Evolutionary conservation across 768 basidiomycete species (phyloP).

Genomic region (Amanita exitialis): DNA sequence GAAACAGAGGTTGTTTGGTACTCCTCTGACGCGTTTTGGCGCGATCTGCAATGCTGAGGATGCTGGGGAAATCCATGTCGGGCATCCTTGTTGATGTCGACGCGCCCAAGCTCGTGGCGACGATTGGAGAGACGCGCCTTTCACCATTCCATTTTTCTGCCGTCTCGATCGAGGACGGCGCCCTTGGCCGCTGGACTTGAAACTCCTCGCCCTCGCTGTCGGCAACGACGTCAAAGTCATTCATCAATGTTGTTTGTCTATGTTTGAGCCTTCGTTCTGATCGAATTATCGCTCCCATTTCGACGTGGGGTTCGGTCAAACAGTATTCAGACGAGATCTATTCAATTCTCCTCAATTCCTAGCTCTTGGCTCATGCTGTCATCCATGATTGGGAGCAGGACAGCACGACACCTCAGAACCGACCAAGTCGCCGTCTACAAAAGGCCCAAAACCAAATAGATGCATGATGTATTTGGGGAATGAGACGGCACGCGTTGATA

Average conservation of each 20-base stretch:
- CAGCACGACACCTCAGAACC: too few relatives aligned
- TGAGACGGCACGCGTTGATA: too few relatives aligned
- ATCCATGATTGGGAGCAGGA: too few relatives aligned
- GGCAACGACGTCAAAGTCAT: constrained; percentile 1
- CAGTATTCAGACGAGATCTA: too few relatives aligned
- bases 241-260: background rate
- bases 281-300: too few relatives aligned
- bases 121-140: background rate
- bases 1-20: constrained; percentile 12
- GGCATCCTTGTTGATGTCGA: background rate
- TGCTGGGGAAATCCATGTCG: constrained; percentile 11
- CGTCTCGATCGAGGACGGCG: constrained; percentile 1
- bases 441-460: too few relatives aligned
- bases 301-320: too few relatives aligned
- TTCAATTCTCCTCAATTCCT: too few relatives aligned
- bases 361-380: too few relatives aligned
- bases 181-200: background rate
- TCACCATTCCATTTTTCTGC: background rate
- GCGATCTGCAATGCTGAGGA: constrained; percentile 42
- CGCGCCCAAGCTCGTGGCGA: background rate
- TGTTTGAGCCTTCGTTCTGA: background rate
- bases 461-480: too few relatives aligned
- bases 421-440: too few relatives aligned
- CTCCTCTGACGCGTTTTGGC: constrained; percentile 44
- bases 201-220: constrained; percentile 6